Base-by-base conservation (phyloP, 2,329 filamentous ascomycete species). In the Colletotrichum echinochloae region DNA sequence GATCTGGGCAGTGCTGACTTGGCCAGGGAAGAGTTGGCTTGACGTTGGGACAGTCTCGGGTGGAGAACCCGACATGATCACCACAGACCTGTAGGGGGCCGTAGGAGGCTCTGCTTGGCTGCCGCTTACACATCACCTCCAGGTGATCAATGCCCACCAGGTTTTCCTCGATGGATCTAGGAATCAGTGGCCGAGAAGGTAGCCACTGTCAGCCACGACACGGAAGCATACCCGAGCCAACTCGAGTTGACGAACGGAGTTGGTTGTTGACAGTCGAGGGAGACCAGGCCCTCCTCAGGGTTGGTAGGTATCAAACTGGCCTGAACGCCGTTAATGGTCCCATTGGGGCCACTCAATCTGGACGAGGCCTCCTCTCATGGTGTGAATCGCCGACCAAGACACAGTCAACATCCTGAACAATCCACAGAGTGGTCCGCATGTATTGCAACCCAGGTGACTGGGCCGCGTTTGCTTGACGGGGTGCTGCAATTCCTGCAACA, bases 1-100 rank as follows among this genome's bases (percentile, higher is more conserved):
- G 41, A 35, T n/a, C 30, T 20, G 30, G 41, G 20, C 12, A 30
- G 5, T n/a, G 16, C 37, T 44, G 5, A 46, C 28, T n/a, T 28
- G 30, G 41, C 26, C 14, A 5, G 28, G 35, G n/a, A 33, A 33
- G 23, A 55, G 20, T 30, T n/a, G 35, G 49, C 49, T 55, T 57
- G 66, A 70, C 63, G 66, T 70, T 66, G 63, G 56, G 63, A 70
- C 66, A 61, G 55, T 66, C 55, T 66, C 63, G 56, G 14, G 66
- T 70, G 66, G 66, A 35, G 66, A 66, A 35, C 23, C 57, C 57
- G 41, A 35, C 57, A 44, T 49, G 57, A 60, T 60, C 57, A 49
- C 28, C 57, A 26, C 14, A 35, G 28, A 18, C 20, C 26, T 57
- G 48, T 57, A 49, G n/a, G 39, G 35, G n/a, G 23, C 33, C 33